phyloP scores from a whole-genome alignment of 306 rosid species.

The Castanea mollissima region DNA sequence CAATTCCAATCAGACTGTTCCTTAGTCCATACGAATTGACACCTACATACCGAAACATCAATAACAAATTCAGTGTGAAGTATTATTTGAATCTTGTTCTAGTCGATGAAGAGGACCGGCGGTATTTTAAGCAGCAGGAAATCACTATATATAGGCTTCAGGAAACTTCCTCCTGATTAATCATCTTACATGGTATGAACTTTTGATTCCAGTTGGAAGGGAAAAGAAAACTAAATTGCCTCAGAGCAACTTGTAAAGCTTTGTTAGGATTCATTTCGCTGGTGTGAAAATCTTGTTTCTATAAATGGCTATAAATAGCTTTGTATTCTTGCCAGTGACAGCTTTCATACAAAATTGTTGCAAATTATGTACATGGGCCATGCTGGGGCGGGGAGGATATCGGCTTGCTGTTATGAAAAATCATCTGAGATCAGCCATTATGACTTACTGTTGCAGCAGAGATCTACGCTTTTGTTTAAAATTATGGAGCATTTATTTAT shows the following conservation, averaged over 20 bases:
- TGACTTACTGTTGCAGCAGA: conserved; percentile 29
- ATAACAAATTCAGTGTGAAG: conserved; percentile 96
- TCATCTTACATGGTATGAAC: conserved; percentile 15
- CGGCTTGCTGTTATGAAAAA: conserved; percentile 7
- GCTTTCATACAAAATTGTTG: conserved; percentile 28
- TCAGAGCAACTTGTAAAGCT: conserved; percentile 40
- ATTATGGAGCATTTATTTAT: conserved; percentile 1
- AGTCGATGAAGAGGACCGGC: conserved; percentile 97
- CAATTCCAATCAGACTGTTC: conserved; percentile 96
- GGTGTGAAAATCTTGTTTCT: conserved; percentile 16
- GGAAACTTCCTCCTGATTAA: conserved; percentile 59
- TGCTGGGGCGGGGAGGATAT: conserved; percentile 14
- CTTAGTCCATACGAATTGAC: conserved; percentile 98
- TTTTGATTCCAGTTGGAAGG: conserved; percentile 17
- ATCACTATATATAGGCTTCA: conserved; percentile 90
- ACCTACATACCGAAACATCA: conserved; percentile 90
- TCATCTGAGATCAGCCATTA: neutral
- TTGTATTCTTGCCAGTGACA: conserved; percentile 22
- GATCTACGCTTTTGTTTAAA: conserved; percentile 24
- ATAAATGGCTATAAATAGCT: conserved; percentile 19
- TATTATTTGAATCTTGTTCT: conserved; percentile 93
- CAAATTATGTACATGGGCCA: conserved; percentile 40
- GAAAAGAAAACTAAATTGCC: conserved; percentile 29
- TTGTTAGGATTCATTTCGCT: conserved; percentile 21
- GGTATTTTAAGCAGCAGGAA: conserved; percentile 98